Conservation (phyloP, 2,329 filamentous ascomycete genomes). For the Emmonsiellopsis sp. region DNA sequence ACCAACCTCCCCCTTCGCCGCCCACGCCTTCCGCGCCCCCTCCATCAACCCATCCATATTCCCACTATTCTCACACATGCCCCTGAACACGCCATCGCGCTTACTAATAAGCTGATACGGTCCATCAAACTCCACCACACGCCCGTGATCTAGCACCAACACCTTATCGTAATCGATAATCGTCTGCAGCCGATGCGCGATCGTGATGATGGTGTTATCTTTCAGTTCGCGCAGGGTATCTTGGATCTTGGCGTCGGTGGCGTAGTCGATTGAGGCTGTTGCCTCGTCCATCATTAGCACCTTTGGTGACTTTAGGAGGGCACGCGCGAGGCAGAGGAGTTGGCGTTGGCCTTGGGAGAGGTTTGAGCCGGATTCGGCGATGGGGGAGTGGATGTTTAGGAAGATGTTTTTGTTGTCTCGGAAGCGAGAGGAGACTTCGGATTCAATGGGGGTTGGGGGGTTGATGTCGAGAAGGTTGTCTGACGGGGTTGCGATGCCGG, state of each 20-base stretch:
- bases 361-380: conserved; percentile 87
- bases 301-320: conserved; percentile 80
- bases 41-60: conserved; percentile 50
- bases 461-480: background rate
- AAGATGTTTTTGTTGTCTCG: conserved; percentile 90
- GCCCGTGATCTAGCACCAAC: conserved; percentile 80
- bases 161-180: conserved; percentile 99
- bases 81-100: conserved; percentile 55
- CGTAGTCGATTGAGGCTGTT: conserved; percentile 94
- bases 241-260: conserved; percentile 91
- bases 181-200: conserved; percentile 89
- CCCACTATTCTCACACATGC: conserved; percentile 62
- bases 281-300: conserved; percentile 99
- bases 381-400: conserved; percentile 70
- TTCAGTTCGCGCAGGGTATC: conserved; percentile 89
- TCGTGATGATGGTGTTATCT: conserved; percentile 84
- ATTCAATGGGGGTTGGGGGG: conserved; percentile 10
- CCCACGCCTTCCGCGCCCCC: conserved; percentile 44
- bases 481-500: conserved; percentile 12
- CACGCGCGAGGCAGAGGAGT: conserved; percentile 84
- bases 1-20: conserved; percentile 39
- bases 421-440: conserved; percentile 10
- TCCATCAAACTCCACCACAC: conserved; percentile 82
- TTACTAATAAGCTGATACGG: conserved; percentile 72
- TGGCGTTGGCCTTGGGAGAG: conserved; percentile 94